Evolutionary conservation across 1,284 basidiomycete genomes (phyloP).

Genomic region (Cerioporus squamosus): DNA sequence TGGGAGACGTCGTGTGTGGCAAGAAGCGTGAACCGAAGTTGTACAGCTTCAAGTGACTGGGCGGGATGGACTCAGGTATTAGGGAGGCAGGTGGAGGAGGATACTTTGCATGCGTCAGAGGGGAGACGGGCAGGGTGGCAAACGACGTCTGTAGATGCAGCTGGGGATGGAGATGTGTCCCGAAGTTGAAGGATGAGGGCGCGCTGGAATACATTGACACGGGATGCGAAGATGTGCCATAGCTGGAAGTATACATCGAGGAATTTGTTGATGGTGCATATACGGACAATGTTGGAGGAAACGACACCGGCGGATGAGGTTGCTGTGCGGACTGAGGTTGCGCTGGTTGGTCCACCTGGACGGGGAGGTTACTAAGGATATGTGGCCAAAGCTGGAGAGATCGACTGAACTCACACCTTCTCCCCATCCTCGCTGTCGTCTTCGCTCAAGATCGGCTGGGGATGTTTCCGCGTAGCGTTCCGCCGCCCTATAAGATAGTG

Average conservation of each 20-base stretch:
- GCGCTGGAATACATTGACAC: conserved; percentile 23
- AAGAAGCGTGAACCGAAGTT: conserved; percentile 83
- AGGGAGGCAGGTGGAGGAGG: conserved; percentile 47
- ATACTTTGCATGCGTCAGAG: conserved; percentile 36
- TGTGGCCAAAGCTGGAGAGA: neutral
- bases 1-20: conserved; percentile 74
- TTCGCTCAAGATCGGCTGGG: conserved; percentile 56
- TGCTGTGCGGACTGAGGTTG: neutral
- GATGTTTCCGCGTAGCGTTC: conserved; percentile 73
- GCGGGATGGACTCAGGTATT: conserved; percentile 53
- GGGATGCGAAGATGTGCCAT: conserved; percentile 13
- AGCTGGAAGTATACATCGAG: conserved; percentile 6
- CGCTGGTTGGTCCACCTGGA: conserved; percentile 12
- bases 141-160: conserved; percentile 52
- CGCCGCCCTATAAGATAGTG: conserved; percentile 61
- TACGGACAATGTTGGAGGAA: conserved; percentile 8
- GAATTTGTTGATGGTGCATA: conserved; percentile 14
- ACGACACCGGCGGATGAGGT: neutral
- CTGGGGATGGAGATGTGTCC: conserved; percentile 18
- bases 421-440: conserved; percentile 73
- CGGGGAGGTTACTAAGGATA: neutral
- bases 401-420: conserved; percentile 36
- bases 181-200: conserved; percentile 15
- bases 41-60: conserved; percentile 67
- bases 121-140: conserved; percentile 36